Evolutionary conservation across 805 yeast species (phyloP).

Genomic region (Saccharomycopsis sp.): DNA sequence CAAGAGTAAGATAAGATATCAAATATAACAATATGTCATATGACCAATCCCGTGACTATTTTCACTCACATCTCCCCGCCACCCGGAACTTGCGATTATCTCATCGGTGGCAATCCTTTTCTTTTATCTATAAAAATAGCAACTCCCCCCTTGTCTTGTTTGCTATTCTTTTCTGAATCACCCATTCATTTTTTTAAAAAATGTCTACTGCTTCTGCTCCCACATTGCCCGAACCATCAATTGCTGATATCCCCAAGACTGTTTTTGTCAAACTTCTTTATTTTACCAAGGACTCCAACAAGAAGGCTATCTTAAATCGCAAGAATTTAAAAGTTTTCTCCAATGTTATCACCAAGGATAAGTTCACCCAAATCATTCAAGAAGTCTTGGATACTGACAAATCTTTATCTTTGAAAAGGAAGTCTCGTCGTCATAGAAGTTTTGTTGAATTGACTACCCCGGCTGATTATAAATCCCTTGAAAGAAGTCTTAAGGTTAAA

Average conservation of each 20-base stretch:
- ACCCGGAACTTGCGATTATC: no score
- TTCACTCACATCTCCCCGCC: no score
- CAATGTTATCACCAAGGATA: background rate
- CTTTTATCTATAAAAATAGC: no score
- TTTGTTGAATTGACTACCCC: constrained; percentile 30
- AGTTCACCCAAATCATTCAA: constrained; percentile 3
- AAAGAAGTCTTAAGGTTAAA: constrained; percentile 39
- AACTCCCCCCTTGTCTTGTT: no score
- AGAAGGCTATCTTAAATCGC: constrained; percentile 2
- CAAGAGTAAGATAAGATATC: no score
- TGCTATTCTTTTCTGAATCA: no score
- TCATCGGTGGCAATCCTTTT: no score
- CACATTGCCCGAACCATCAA: no score
- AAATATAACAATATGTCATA: no score
- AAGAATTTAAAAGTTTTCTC: constrained; percentile 5
- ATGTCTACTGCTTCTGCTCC: no score
- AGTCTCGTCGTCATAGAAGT: constrained; percentile 35
- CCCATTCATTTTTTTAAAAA: no score
- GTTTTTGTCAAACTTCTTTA: constrained; percentile 14
- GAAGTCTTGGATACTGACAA: background rate
- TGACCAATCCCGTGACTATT: no score
- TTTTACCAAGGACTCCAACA: background rate
- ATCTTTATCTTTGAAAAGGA: constrained; percentile 24
- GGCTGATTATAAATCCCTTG: constrained; percentile 33
- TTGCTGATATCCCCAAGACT: background rate